Evolutionary conservation across 2,329 filamentous ascomycete species (phyloP).

Genomic region (Fusarium sp.): DNA sequence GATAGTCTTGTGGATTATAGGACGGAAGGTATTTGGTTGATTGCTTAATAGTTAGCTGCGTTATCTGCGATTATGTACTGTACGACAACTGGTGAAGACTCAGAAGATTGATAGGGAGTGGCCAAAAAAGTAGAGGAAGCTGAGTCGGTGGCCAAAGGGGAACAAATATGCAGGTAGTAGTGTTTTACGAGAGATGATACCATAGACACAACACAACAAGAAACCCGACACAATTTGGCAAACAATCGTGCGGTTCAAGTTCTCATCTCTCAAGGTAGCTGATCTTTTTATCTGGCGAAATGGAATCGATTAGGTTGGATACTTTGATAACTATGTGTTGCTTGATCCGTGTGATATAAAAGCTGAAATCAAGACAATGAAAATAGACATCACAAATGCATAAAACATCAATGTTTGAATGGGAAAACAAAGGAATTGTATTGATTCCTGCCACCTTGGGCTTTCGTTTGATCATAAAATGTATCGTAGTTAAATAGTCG

Average conservation of each 20-base stretch:
- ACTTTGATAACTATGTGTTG: background rate
- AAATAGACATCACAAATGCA: too few relatives aligned
- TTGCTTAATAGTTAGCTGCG: constrained; percentile 38
- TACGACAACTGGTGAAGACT: constrained; percentile 15
- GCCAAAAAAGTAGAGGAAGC: constrained; percentile 23
- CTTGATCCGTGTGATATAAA: background rate
- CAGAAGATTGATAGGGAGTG: constrained; percentile 30
- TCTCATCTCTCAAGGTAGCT: constrained; percentile 16
- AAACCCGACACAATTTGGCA: constrained; percentile 18
- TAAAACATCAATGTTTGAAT: background rate
- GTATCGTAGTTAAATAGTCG: constrained; percentile 30
- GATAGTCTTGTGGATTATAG: constrained; percentile 4
- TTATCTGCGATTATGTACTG: constrained; percentile 38
- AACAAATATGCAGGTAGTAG: constrained; percentile 38
- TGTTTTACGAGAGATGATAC: constrained; percentile 52
- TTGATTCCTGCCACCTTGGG: constrained; percentile 37
- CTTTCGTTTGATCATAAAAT: constrained; percentile 33
- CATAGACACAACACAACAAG: constrained; percentile 46
- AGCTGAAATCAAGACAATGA: too few relatives aligned
- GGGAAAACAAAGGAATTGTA: constrained; percentile 25
- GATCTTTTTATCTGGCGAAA: constrained; percentile 9
- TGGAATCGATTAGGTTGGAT: background rate
- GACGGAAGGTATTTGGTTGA: constrained; percentile 7
- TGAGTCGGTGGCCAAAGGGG: constrained; percentile 22
- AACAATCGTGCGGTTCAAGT: constrained; percentile 8